These are phyloP conservation scores for Cladochytrium replicatum DNA, from an alignment of 192 early-diverging fungal species.

Conservation along the genomic window DNA sequence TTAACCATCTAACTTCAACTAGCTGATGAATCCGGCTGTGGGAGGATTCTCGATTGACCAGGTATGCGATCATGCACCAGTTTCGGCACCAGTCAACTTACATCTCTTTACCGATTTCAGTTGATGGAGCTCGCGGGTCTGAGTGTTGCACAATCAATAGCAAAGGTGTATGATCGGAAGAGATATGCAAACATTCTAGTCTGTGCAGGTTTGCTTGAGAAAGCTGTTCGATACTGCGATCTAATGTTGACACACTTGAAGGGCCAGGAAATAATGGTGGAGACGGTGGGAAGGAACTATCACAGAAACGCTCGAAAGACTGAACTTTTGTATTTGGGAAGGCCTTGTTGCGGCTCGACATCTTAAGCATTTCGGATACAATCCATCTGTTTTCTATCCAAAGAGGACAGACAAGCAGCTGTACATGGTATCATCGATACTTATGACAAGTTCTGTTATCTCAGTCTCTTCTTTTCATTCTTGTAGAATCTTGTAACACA, in stretches of 20 bases:
- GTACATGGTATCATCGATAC: conserved; percentile 36
- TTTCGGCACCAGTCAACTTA: conserved; percentile 4
- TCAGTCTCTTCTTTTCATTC: conserved; percentile 16
- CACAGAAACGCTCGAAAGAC: conserved; percentile 28
- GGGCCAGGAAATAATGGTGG: conserved; percentile 96
- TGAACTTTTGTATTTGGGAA: conserved; percentile 97
- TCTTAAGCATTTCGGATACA: conserved; percentile 80
- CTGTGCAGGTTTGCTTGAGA: conserved; percentile 32
- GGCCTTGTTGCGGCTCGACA: conserved; percentile 91
- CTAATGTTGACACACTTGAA: neutral
- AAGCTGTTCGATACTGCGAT: no score
- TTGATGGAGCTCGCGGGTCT: conserved; percentile 72
- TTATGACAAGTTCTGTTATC: conserved; percentile 10
- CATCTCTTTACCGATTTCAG: neutral
- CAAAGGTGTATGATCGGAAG: conserved; percentile 52
- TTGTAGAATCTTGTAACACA: conserved; percentile 57
- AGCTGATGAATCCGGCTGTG: conserved; percentile 63
- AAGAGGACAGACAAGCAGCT: conserved; percentile 63
- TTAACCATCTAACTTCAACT: no score
- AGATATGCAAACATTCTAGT: conserved; percentile 47
- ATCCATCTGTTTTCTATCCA: conserved; percentile 70
- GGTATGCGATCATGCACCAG: conserved; percentile 41
- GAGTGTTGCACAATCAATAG: conserved; percentile 77
- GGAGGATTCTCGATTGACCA: conserved; percentile 88
- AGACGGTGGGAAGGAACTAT: no score